These are phyloP conservation scores for Paraphoma chrysanthemicola DNA, from an alignment of 2,329 filamentous ascomycete genomes.

Conservation along the genomic window DNA sequence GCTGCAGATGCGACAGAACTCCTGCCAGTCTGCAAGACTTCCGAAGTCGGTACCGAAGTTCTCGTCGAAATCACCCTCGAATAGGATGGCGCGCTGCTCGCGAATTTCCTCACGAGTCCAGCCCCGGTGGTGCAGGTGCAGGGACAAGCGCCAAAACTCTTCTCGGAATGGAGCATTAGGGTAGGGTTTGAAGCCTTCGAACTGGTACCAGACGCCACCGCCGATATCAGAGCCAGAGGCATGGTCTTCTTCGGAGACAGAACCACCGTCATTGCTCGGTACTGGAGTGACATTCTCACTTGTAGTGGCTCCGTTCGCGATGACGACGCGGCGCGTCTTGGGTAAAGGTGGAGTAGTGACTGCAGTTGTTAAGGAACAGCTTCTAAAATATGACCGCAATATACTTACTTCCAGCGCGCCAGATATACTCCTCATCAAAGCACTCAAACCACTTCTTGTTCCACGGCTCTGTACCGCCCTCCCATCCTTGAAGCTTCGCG, in stretches of 20 bases:
- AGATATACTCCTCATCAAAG: too few relatives aligned
- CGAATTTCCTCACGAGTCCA: slow-evolving; percentile 15
- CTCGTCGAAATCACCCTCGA: slow-evolving; percentile 16
- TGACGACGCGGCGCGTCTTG: too few relatives aligned
- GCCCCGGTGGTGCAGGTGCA: slow-evolving; percentile 1
- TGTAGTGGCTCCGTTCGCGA: too few relatives aligned
- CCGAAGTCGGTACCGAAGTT: slow-evolving; percentile 13
- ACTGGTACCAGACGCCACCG: slow-evolving; percentile 1
- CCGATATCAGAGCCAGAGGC: background rate
- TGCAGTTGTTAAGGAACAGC: background rate
- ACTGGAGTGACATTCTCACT: too few relatives aligned
- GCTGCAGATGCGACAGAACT: slow-evolving; percentile 24
- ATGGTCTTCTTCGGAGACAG: background rate
- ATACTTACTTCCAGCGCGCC: too few relatives aligned
- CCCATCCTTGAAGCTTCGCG: too few relatives aligned
- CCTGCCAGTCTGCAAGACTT: slow-evolving; percentile 28
- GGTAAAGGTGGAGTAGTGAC: too few relatives aligned
- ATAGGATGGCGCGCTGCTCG: slow-evolving; percentile 6
- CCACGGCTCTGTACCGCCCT: too few relatives aligned
- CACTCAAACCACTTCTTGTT: too few relatives aligned
- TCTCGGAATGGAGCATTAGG: slow-evolving; percentile 6
- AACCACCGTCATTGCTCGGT: background rate
- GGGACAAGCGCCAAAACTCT: slow-evolving; percentile 20
- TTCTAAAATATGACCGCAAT: too few relatives aligned
- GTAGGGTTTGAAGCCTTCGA: slow-evolving; percentile 16